These are phyloP conservation scores for Aspergillus indologenus DNA, from an alignment of 495 filamentous ascomycete species.

Conservation along the genomic window DNA sequence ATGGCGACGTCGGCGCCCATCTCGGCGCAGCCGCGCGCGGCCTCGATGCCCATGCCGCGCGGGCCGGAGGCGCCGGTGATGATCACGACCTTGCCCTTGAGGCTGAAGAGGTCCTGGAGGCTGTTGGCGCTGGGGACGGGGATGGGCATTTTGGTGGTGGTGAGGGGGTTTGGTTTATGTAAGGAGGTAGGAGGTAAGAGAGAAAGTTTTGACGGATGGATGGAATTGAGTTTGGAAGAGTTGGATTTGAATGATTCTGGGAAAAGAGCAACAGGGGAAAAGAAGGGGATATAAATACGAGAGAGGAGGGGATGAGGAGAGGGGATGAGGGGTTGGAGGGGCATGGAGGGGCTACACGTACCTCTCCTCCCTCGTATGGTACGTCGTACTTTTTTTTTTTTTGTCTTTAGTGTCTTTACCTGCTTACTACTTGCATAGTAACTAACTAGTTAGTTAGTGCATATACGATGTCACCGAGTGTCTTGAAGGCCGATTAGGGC, in stretches of 20 bases:
- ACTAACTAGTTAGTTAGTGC: no score
- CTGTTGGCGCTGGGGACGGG: constrained; percentile 53
- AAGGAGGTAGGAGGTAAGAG: no score
- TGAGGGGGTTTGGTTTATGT: neutral
- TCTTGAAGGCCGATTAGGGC: neutral
- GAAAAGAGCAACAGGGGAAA: neutral
- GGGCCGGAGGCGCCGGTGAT: constrained; percentile 69
- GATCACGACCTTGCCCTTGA: constrained; percentile 72
- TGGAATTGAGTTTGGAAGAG: constrained; percentile 3
- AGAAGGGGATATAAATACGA: neutral
- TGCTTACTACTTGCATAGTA: no score
- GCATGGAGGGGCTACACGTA: no score
- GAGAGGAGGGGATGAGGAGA: neutral
- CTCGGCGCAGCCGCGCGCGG: constrained; percentile 68
- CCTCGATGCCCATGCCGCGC: constrained; percentile 70
- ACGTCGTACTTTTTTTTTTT: no score
- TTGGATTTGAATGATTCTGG: neutral
- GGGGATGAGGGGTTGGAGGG: constrained; percentile 1
- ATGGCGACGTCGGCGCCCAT: constrained; percentile 68
- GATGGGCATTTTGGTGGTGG: constrained; percentile 47
- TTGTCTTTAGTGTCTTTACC: no score
- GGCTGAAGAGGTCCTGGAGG: constrained; percentile 63
- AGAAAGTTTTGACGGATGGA: neutral
- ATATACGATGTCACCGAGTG: no score
- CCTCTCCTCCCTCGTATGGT: no score